These are phyloP conservation scores for Tylopilus sp. DNA, from an alignment of 768 basidiomycete genomes.

Conservation along the genomic window DNA sequence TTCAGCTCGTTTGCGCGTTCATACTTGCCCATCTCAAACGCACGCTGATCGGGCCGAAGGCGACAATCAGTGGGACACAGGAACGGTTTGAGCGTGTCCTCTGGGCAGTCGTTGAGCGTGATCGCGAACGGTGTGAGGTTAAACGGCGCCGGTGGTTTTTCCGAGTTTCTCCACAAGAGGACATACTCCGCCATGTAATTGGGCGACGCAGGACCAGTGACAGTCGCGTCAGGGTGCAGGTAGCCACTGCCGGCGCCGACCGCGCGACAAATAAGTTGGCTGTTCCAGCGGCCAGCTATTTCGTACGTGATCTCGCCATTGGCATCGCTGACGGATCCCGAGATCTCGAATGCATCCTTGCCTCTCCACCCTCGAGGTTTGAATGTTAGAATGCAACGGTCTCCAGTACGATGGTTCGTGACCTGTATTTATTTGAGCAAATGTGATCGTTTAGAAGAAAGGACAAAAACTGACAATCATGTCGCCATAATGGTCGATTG, in stretches of 20 bases:
- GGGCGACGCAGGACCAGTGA: conserved; percentile 44
- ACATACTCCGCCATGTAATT: conserved; percentile 64
- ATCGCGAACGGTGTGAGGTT: conserved; percentile 95
- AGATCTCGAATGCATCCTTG: conserved; percentile 89
- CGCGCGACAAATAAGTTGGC: conserved; percentile 84
- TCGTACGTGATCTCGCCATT: conserved; percentile 71
- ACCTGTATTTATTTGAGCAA: conserved; percentile 35
- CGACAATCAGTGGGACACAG: conserved; percentile 91
- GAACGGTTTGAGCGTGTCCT: conserved; percentile 62
- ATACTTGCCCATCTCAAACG: conserved; percentile 87
- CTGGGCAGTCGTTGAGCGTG: conserved; percentile 85
- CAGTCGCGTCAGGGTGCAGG: conserved; percentile 68
- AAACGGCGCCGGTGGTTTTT: conserved; percentile 81
- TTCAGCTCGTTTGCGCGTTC: conserved; percentile 82
- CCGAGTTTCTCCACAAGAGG: conserved; percentile 90
- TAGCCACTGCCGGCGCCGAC: conserved; percentile 56
- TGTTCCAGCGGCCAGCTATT: conserved; percentile 94
- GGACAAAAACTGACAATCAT: conserved; percentile 65
- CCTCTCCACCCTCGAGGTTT: conserved; percentile 96
- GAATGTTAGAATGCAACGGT: conserved; percentile 86
- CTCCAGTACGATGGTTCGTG: conserved; percentile 87
- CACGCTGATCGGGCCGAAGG: conserved; percentile 87
- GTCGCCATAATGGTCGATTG: conserved; percentile 92
- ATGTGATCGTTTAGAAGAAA: background rate
- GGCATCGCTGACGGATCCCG: conserved; percentile 72